Conservation (phyloP, 2,329 filamentous ascomycete genomes). For the Neofusicoccum kwambonambiense region DNA sequence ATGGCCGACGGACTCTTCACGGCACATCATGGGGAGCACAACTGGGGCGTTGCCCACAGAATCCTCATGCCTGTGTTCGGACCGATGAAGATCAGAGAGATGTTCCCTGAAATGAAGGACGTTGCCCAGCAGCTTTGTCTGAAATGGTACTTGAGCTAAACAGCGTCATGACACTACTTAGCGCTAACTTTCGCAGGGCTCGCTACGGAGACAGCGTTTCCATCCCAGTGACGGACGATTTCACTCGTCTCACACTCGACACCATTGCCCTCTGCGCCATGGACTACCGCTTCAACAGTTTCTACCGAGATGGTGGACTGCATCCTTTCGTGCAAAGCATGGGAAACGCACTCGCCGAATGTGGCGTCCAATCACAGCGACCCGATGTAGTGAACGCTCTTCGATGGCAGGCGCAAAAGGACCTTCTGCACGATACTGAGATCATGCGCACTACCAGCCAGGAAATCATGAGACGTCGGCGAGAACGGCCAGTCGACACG, state of each 20-base stretch:
- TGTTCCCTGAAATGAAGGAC: slow-evolving; percentile 62
- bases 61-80: slow-evolving; percentile 69
- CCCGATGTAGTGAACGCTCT: slow-evolving; percentile 34
- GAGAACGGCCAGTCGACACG: slow-evolving; percentile 53
- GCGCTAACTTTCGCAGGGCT: slow-evolving; percentile 44
- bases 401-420: slow-evolving; percentile 37
- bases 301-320: slow-evolving; percentile 33
- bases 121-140: slow-evolving; percentile 64
- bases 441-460: slow-evolving; percentile 56
- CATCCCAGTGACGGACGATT: slow-evolving; percentile 39
- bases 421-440: slow-evolving; percentile 55
- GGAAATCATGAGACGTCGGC: slow-evolving; percentile 56
- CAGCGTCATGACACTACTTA: no score
- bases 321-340: slow-evolving; percentile 41
- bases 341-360: slow-evolving; percentile 37
- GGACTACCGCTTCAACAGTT: slow-evolving; percentile 44
- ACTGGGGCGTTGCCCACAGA: slow-evolving; percentile 59
- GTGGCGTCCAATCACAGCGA: slow-evolving; percentile 33
- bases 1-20: slow-evolving; percentile 43
- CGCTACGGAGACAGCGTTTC: slow-evolving; percentile 45
- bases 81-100: slow-evolving; percentile 63
- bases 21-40: slow-evolving; percentile 35
- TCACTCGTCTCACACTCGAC: slow-evolving; percentile 38
- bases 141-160: slow-evolving; percentile 46
- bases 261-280: slow-evolving; percentile 41